Base-by-base conservation (phyloP, 148 eudicot genomes). In the Fallopia convolvulus region DNA sequence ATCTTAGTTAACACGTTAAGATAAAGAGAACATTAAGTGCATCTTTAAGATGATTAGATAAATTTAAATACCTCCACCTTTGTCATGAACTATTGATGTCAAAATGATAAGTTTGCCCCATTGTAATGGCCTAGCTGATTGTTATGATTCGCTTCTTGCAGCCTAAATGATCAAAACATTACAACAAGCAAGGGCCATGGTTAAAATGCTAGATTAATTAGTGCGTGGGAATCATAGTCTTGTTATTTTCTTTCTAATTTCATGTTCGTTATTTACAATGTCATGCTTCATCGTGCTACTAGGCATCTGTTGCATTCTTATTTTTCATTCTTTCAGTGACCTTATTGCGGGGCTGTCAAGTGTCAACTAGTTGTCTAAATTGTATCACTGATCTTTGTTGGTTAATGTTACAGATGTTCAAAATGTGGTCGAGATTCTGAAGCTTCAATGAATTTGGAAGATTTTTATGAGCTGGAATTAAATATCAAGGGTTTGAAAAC, bases 381-480 rank as follows among this genome's bases (percentile, higher is more conserved):
- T 52, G 26, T 74, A 74, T 32, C 47, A 40, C 21, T 18, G 4
- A 18, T 74, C 13, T 44, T 73, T 44, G 32, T 73, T 73, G 75
- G 20, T 46, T 39, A 20, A 60, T 83, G 18, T 15, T 4, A 30
- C 78, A 95, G 99, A 80, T 95, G 99, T 81, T 91, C 94, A 58
- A 86, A 80, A 86, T 95, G 99, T 84, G 93, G 92, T 80, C 90
- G 89, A 85, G 89, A 92, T 55, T 95, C 99, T 75, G 92, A 87
- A 83, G 99, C 97, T 76, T 95, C 99, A 72, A 84, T 90, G n/a
- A 92, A 93, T 76, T 76, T 91, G 68, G 99, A 95, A 86, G 99
- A 95, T 82, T 95, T 95, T 79, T 95, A 95, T 82, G 99, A 88
- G 81, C 81, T 95, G 81, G 99, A 95, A 76, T 81, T 95, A 82